Evolutionary conservation across 2,329 filamentous ascomycete species (phyloP), one percentile per base, ranked within the genome.

Genomic region (Diplodia sapinea): DNA sequence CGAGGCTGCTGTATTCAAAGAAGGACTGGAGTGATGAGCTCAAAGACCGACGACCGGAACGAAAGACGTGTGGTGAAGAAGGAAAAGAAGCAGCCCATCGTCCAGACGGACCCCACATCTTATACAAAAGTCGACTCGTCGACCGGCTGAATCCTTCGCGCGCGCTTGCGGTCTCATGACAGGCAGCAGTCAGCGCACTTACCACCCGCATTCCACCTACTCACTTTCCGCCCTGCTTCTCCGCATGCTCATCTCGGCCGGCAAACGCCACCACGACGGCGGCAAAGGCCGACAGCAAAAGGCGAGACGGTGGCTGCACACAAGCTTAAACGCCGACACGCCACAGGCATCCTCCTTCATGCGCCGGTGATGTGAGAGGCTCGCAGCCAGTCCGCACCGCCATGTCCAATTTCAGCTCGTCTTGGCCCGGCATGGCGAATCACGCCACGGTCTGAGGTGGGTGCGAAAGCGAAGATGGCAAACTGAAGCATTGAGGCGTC

Each of bases 321-420:
- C 40, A 61, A 61, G 57, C 57, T 61, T 61, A 40, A 7, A 23
- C 40, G 3, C 57, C 4, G 26, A 50, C 57, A 23, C 57, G 57
- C 57, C 57, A 61, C 57, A 1, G 3, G 17, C 40, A 61, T 61
- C 57, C 40, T 61, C 12, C 57, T 20, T n/a, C 23, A 47, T 59
- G 36, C 56, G 38, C 56, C 56, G n/a, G n/a, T 59, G 55, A 59
- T 59, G 55, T 43, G 55, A 59, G 56, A 59, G 56, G 56, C 56
- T 59, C 36, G 5, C 56, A 0, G 17, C 23, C 23, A 49, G 17
- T 20, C 40, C 57, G 40, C 57, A 20, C n/a, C 11, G n/a, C 40
- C 57, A 20, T 47, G 56, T 26, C 56, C 13, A 59, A 59, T 59
- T 47, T 59, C 56, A 29, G 43, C 7, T 47, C 7, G 2, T 47